Evolutionary conservation across 1,284 basidiomycete genomes (phyloP), one percentile per base, ranked within the genome.

Genomic region (Porodaedalea pini): DNA sequence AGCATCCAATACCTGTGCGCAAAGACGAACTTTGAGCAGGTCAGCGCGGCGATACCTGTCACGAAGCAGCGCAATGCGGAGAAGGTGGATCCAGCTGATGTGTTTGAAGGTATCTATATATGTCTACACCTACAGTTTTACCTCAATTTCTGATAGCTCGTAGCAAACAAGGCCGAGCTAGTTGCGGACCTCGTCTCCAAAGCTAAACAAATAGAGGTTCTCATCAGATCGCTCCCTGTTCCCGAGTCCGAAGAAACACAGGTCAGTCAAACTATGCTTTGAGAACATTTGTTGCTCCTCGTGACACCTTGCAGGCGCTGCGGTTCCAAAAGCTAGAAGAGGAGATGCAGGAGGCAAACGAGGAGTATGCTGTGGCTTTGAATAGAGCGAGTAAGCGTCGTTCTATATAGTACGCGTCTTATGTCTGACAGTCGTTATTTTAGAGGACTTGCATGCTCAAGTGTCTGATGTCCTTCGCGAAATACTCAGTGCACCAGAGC

Each of bases 151-250:
- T 23, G 56, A 34, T 32, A 32, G 11, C 19, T 19, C 29, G 39
- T 64, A 92, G 90, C 82, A 6, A 92, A 90, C 71, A 82, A 86
- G 69, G 85, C 81, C 62, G 89, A 92, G 68, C 82, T 93, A 15
- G 87, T 91, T 2, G 75, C 79, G 17, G 90, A 93, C 65, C 74
- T 93, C 40, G 78, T 92, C 43, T 77, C 83, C 32, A 92, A 93
- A 66, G 89, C 90, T 15, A 92, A 92, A 66, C 90, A 93, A 68
- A 80, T 93, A 44, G 86, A 93, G 64, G 85, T 82, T 63, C 78
- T 93, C 48, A 89, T 93, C 41, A 80, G 88, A 56, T 85, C 85
- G 0, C 69, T 93, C 15, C 90, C 90, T 0, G 79, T 82, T 47
- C 83, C 87, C 1, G 86, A 89, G 65, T 75, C 83, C 3, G 87